Percentiles rank a stretch among this genome's conserved stretches.
Evolutionary conservation across 768 basidiomycete species (phyloP).

Genomic region (Tricholoma flavovirens): DNA sequence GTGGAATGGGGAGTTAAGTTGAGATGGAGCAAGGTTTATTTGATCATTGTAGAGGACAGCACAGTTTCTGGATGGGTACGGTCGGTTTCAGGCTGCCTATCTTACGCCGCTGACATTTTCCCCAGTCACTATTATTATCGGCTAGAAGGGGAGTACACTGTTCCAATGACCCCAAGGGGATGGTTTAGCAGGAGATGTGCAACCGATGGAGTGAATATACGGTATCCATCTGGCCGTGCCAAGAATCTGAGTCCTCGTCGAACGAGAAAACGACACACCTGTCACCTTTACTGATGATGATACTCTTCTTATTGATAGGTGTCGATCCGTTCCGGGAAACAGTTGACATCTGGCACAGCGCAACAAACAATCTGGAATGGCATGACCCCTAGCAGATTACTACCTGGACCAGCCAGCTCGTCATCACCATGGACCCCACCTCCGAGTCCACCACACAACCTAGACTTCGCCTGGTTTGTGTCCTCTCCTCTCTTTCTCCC

Average conservation of each 20-base stretch:
- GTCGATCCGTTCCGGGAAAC: too few relatives aligned
- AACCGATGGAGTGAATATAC: conserved; percentile 35
- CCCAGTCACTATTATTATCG: conserved; percentile 85
- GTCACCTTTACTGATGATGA: too few relatives aligned
- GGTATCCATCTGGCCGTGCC: conserved; percentile 26
- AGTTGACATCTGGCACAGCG: too few relatives aligned
- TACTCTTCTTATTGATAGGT: too few relatives aligned
- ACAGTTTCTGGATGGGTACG: conserved; percentile 83
- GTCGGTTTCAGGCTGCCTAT: not conserved
- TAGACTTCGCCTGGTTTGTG: too few relatives aligned
- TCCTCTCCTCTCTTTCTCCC: too few relatives aligned
- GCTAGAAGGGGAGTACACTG: conserved; percentile 68
- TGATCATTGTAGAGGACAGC: conserved; percentile 72
- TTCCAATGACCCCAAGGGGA: conserved; percentile 61
- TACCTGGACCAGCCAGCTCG: too few relatives aligned
- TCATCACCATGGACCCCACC: too few relatives aligned
- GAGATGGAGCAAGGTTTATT: conserved; percentile 79
- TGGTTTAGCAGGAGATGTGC: conserved; percentile 61
- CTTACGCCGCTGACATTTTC: not conserved
- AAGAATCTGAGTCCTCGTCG: conserved; percentile 37
- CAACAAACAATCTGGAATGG: too few relatives aligned
- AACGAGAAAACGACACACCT: conserved; percentile 40
- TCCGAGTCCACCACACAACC: too few relatives aligned
- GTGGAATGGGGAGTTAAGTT: conserved; percentile 73
- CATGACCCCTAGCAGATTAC: too few relatives aligned